These are phyloP conservation scores for Omphalotus guepiniiformis DNA, from an alignment of 768 basidiomycete species.

Conservation along the genomic window DNA sequence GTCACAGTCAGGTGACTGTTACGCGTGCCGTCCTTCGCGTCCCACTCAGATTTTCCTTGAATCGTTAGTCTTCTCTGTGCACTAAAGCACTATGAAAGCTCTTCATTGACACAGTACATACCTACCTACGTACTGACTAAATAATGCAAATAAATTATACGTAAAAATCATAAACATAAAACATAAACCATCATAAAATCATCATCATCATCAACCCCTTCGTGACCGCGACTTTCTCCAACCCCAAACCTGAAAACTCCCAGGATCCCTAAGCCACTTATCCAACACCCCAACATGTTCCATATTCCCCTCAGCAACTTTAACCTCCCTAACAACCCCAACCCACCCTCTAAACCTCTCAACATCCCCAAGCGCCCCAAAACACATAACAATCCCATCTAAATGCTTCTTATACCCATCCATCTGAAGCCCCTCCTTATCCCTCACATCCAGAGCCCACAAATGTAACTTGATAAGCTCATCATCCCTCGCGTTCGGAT, in stretches of 20 bases:
- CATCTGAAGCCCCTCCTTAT: constrained; percentile 2
- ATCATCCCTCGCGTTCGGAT: not conserved
- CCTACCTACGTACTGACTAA: too few relatives aligned
- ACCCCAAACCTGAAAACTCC: constrained; percentile 7
- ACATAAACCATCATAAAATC: too few relatives aligned
- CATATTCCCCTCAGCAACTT: not conserved
- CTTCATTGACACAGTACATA: too few relatives aligned
- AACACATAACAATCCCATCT: constrained; percentile 5
- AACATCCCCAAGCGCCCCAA: constrained; percentile 1
- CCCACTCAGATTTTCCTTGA: too few relatives aligned
- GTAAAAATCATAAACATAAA: too few relatives aligned
- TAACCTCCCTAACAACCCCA: not conserved
- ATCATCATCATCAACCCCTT: too few relatives aligned
- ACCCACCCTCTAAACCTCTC: not conserved
- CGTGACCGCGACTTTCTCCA: not conserved
- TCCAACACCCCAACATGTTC: constrained; percentile 2
- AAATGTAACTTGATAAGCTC: constrained; percentile 2
- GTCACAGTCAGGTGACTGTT: too few relatives aligned
- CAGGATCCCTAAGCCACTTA: constrained; percentile 2
- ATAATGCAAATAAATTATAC: too few relatives aligned
- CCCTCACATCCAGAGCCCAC: not conserved
- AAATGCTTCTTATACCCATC: constrained; percentile 3
- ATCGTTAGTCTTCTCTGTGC: too few relatives aligned
- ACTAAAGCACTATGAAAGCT: too few relatives aligned
- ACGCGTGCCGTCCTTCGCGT: too few relatives aligned